These are phyloP conservation scores for Hericium coralloides DNA, from an alignment of 768 basidiomycete species.

Conservation along the genomic window DNA sequence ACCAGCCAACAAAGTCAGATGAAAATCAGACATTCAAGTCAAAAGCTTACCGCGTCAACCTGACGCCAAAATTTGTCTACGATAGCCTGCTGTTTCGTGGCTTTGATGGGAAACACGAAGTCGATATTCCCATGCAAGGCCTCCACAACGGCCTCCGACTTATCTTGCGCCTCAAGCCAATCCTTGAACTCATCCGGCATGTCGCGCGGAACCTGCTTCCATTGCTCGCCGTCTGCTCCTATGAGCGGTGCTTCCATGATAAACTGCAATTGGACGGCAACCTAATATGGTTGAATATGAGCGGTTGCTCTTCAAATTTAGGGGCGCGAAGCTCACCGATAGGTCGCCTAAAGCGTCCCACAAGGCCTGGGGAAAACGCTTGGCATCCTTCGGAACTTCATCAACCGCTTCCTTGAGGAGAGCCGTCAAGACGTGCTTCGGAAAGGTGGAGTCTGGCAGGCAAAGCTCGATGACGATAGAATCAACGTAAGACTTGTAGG, in stretches of 20 bases:
- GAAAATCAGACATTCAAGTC: background rate
- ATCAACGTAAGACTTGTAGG: constrained; percentile 72
- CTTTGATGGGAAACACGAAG: constrained; percentile 48
- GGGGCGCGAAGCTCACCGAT: constrained; percentile 37
- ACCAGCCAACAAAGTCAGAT: background rate
- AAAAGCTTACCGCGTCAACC: constrained; percentile 44
- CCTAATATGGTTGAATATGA: constrained; percentile 26
- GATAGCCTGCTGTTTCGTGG: constrained; percentile 37
- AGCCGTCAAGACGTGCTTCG: constrained; percentile 54
- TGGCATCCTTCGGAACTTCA: constrained; percentile 65
- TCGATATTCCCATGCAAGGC: constrained; percentile 43
- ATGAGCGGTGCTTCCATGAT: constrained; percentile 55
- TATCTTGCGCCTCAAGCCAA: constrained; percentile 64
- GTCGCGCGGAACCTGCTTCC: constrained; percentile 38
- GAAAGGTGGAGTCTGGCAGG: constrained; percentile 62
- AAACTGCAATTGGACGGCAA: constrained; percentile 56
- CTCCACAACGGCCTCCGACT: constrained; percentile 49
- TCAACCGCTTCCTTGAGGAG: constrained; percentile 64
- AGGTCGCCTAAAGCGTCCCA: constrained; percentile 82
- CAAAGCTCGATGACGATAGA: constrained; percentile 79
- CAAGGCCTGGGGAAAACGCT: constrained; percentile 67
- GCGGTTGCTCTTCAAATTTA: background rate
- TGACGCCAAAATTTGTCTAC: constrained; percentile 58
- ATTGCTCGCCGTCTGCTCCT: constrained; percentile 43
- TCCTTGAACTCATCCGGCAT: constrained; percentile 53